Evolutionary conservation across 345 rosid species (phyloP).

Genomic region (Sonneratia alba): DNA sequence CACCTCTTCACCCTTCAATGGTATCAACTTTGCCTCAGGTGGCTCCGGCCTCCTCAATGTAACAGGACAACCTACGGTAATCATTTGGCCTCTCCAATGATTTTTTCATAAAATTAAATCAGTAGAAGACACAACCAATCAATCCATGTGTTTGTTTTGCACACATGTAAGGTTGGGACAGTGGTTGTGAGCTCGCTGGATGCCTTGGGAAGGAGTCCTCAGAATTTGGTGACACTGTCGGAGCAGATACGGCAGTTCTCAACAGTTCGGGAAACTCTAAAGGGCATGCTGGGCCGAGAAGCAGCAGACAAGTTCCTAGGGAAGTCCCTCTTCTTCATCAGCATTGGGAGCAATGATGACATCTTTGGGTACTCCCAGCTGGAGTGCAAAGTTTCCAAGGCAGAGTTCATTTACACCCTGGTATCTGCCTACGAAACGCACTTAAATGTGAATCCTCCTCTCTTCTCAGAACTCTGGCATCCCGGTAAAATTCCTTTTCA

Average conservation of each 20-base stretch:
- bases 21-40: constrained; percentile 48
- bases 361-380: constrained; percentile 25
- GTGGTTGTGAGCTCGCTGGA: not conserved
- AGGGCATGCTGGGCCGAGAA: constrained; percentile 13
- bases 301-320: constrained; percentile 19
- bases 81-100: not conserved
- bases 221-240: constrained; percentile 23
- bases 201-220: not conserved
- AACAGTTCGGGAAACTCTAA: constrained; percentile 10
- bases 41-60: constrained; percentile 36
- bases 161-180: not conserved
- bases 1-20: constrained; percentile 26
- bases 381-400: constrained; percentile 10
- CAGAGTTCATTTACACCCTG: constrained; percentile 26
- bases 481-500: not conserved
- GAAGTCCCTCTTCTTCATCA: constrained; percentile 41
- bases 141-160: not conserved
- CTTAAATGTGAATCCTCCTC: constrained; percentile 20
- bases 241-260: constrained; percentile 35
- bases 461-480: not conserved
- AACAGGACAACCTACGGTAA: constrained; percentile 18
- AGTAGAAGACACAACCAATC: not conserved
- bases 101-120: not conserved
- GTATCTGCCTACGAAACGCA: constrained; percentile 23
- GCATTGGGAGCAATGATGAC: constrained; percentile 46